Conservation (phyloP, 192 early-diverging fungal genomes). For the Pilobolus umbonatus region DNA sequence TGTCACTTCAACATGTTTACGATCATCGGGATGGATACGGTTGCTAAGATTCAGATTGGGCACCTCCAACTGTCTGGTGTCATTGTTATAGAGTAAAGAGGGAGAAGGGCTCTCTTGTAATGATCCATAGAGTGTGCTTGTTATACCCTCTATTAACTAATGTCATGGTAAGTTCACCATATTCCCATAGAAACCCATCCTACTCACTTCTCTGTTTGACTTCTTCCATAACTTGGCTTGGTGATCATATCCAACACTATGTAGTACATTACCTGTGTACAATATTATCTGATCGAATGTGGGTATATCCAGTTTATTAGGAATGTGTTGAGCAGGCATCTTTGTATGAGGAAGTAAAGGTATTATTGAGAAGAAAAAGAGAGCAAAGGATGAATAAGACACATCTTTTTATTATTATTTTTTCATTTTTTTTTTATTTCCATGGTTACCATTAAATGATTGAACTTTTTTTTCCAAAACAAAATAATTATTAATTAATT, state of each 20-base stretch:
- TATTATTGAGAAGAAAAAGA: not conserved
- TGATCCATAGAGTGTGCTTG: constrained; percentile 42
- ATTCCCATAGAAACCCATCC: not conserved
- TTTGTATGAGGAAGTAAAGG: not conserved
- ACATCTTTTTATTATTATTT: not conserved
- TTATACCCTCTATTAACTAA: constrained; percentile 44
- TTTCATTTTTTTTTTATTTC: not conserved
- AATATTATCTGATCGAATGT: constrained; percentile 39
- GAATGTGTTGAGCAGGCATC: constrained; percentile 21
- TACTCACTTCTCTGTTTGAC: constrained; percentile 47
- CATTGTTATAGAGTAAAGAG: constrained; percentile 39
- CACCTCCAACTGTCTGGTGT: constrained; percentile 34
- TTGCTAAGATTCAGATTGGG: constrained; percentile 40
- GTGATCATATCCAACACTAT: constrained; percentile 33
- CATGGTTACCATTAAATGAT: no score
- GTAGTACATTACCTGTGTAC: constrained; percentile 51
- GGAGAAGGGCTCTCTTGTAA: constrained; percentile 26
- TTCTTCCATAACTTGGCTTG: constrained; percentile 38
- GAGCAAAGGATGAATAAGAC: not conserved
- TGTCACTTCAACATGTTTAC: constrained; percentile 25
- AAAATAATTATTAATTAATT: no score
- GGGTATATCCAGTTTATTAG: constrained; percentile 14
- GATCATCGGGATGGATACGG: constrained; percentile 28
- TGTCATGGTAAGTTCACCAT: not conserved
- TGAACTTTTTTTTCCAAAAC: no score